These are phyloP conservation scores for Dictyostelium capitatum DNA, from an alignment of 78 protist genomes.

Conservation along the genomic window DNA sequence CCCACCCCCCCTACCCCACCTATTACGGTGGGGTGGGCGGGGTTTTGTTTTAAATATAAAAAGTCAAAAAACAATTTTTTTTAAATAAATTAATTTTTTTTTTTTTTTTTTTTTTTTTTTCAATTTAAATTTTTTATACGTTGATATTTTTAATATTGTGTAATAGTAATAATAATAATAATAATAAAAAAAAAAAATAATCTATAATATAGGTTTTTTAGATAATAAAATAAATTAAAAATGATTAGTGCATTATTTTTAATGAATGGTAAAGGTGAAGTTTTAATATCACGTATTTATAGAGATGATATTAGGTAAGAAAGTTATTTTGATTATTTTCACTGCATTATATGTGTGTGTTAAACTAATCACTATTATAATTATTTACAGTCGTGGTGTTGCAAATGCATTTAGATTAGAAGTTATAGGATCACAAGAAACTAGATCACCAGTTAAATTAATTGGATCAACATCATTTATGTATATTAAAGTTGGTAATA, in stretches of 20 bases:
- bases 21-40: too few relatives aligned
- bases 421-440: conserved; percentile 84
- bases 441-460: conserved; percentile 88
- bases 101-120: background rate
- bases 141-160: background rate
- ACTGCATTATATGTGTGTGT: background rate
- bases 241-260: conserved; percentile 93
- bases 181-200: background rate
- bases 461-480: conserved; percentile 92
- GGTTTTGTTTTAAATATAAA: too few relatives aligned
- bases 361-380: background rate
- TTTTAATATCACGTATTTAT: conserved; percentile 91
- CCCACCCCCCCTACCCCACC: too few relatives aligned
- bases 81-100: background rate
- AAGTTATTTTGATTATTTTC: background rate
- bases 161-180: background rate
- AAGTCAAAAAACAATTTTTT: too few relatives aligned
- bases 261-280: conserved; percentile 94
- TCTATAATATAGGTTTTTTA: too few relatives aligned
- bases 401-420: conserved; percentile 91
- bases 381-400: conserved; percentile 80
- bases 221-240: background rate
- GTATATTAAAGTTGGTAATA: conserved; percentile 84
- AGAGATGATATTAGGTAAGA: conserved; percentile 89
- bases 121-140: background rate